phyloP scores from a whole-genome alignment of 305 asterid genomes.

The Euphrasia arctica region DNA sequence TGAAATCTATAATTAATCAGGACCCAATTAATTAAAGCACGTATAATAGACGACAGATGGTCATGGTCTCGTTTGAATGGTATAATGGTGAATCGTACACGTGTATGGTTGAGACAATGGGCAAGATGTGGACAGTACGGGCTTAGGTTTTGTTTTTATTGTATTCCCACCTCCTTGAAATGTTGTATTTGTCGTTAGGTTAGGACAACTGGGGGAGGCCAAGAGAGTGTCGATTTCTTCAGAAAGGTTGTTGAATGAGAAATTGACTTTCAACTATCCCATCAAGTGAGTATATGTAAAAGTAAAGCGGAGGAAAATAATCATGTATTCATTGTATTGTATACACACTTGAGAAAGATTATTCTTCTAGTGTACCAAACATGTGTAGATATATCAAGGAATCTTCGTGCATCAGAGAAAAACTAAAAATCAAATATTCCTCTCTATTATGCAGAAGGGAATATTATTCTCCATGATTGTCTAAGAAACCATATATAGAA shows the following conservation, averaged over 20 bases:
- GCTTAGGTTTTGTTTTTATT: conserved; percentile 6
- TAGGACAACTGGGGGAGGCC: conserved; percentile 30
- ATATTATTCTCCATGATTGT: not conserved
- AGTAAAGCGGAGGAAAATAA: not conserved
- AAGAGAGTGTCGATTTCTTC: conserved; percentile 51
- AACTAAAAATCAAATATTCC: not conserved
- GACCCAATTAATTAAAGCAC: conserved; percentile 1
- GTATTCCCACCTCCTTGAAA: conserved; percentile 15
- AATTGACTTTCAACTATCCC: conserved; percentile 32
- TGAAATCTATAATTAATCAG: conserved; percentile 20
- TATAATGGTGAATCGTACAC: conserved; percentile 22
- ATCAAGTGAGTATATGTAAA: conserved; percentile 8
- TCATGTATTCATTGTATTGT: not conserved
- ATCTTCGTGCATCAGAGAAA: conserved; percentile 1
- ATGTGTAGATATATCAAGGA: conserved; percentile 15
- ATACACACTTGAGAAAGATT: not conserved
- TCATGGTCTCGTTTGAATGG: not conserved
- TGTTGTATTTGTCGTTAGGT: conserved; percentile 36
- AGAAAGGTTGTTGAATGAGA: conserved; percentile 45
- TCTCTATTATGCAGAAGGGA: not conserved
- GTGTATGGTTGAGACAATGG: conserved; percentile 30
- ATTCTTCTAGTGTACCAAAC: not conserved
- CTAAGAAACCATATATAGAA: not conserved
- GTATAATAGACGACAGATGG: not conserved
- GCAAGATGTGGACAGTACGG: conserved; percentile 13